Evolutionary conservation across 1,284 basidiomycete species (phyloP).

Genomic region (Pseudozyma sp.): DNA sequence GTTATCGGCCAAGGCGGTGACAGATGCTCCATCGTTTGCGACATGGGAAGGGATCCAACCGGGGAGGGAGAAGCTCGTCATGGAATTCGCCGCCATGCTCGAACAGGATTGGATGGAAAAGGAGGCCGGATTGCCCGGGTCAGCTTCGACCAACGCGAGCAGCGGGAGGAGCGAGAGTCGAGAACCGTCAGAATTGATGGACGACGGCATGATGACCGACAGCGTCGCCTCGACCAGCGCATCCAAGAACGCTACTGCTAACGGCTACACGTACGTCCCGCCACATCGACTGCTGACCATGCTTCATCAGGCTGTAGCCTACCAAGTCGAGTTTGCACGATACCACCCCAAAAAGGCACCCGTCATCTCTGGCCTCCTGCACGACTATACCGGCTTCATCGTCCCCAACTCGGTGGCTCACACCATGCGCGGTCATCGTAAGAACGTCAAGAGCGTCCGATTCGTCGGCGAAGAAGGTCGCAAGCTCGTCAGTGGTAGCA

Average conservation of each 20-base stretch:
- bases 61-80: conserved; percentile 69
- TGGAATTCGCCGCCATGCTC: conserved; percentile 62
- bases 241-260: conserved; percentile 7
- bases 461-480: conserved; percentile 69
- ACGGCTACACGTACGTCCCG: conserved; percentile 66
- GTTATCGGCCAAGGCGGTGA: conserved; percentile 69
- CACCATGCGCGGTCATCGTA: conserved; percentile 69
- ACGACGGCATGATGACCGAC: conserved; percentile 35
- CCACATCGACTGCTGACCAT: conserved; percentile 70
- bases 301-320: conserved; percentile 71
- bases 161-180: conserved; percentile 9
- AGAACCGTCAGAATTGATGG: conserved; percentile 27
- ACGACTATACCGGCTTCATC: conserved; percentile 61
- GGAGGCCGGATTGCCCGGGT: conserved; percentile 41
- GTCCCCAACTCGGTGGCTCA: conserved; percentile 56
- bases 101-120: conserved; percentile 62
- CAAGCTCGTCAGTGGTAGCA: conserved; percentile 70
- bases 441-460: conserved; percentile 71
- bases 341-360: conserved; percentile 67
- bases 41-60: conserved; percentile 71
- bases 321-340: conserved; percentile 70
- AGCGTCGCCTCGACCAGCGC: conserved; percentile 9
- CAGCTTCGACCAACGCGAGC: conserved; percentile 6
- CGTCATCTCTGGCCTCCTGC: conserved; percentile 62
- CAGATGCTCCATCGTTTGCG: conserved; percentile 71